phyloP scores from a whole-genome alignment of 371 early-diverging fungal genomes.

The Rhizomucor pusillus region DNA sequence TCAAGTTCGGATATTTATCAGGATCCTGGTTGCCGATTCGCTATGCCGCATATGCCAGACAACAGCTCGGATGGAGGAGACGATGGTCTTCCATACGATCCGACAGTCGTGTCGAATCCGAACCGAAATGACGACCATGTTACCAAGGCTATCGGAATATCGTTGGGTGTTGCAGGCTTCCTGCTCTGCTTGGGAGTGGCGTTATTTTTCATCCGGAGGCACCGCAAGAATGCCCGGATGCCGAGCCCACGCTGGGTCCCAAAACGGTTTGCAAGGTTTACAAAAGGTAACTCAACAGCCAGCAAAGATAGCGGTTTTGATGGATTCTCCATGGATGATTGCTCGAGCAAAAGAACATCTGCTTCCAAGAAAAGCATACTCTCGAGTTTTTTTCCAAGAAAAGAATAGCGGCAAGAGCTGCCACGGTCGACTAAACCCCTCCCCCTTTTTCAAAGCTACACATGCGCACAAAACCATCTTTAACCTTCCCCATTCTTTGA shows the following conservation, averaged over 20 bases:
- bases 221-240: slow-evolving; percentile 16
- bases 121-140: slow-evolving; percentile 5
- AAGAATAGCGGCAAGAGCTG: no score
- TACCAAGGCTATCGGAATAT: slow-evolving; percentile 31
- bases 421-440: no score
- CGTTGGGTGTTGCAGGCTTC: slow-evolving; percentile 20
- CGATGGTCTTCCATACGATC: slow-evolving; percentile 14
- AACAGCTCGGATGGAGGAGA: slow-evolving; percentile 3
- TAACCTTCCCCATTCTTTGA: no score
- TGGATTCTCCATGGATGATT: no score
- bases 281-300: no score
- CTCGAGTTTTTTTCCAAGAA: no score
- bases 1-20: neutral
- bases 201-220: slow-evolving; percentile 6
- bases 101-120: slow-evolving; percentile 24
- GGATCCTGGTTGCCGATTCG: slow-evolving; percentile 19
- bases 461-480: no score
- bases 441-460: no score
- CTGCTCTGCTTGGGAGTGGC: slow-evolving; percentile 9
- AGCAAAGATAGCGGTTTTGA: no score
- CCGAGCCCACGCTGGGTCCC: slow-evolving; percentile 41
- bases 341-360: no score
- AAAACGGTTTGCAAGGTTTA: neutral
- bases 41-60: slow-evolving; percentile 17
- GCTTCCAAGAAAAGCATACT: no score